Evolutionary conservation across 495 filamentous ascomycete genomes (phyloP), one percentile per base, ranked within the genome.

Genomic region (Jackrogersella minutella): DNA sequence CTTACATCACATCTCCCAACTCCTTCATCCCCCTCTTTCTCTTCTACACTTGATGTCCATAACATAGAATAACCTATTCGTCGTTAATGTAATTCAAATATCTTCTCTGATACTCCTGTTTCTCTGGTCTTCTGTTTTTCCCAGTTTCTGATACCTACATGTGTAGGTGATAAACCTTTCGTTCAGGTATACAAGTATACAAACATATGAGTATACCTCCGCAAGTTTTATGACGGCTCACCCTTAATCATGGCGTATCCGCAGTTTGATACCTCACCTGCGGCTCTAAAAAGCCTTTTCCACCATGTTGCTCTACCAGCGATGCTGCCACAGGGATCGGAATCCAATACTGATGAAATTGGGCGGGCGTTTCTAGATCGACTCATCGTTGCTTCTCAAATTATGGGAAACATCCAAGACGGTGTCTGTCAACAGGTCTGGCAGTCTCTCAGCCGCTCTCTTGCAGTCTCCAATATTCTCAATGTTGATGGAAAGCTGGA

Each of bases 301-400:
- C 21, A 81, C 52, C 82, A 83, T 62, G 34, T 84, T 3, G 78
- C 73, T 2, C 72, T 84, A 24, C 81, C 82, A 5, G 65, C 74
- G 8, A 73, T 74, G 50, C 74, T 85, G 3, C 82, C 84, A 0
- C 74, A 73, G 10, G 41, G 61, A 6, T 73, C 75, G 24, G 83
- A 84, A 50, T 28, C 19, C 6, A 52, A 78, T 5, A 55, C 78
- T 31, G 72, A 73, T n/a, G 58, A 74, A 0, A 64, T 84, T 24
- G 79, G 82, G 26, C 37, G 57, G 0, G 59, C 44, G 3, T 47
- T 86, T 11, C 30, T 78, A 3, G 70, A 54, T 31, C 75, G 76
- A 22, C 61, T 84, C 1, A 57, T 77, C 17, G 14, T 40, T 26
- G 77, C 81, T 17, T 52, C 67, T 11, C 58, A 69, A 10, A 60